Conservation (phyloP, 2,329 filamentous ascomycete genomes). For the Geoglossum cookeanum region DNA sequence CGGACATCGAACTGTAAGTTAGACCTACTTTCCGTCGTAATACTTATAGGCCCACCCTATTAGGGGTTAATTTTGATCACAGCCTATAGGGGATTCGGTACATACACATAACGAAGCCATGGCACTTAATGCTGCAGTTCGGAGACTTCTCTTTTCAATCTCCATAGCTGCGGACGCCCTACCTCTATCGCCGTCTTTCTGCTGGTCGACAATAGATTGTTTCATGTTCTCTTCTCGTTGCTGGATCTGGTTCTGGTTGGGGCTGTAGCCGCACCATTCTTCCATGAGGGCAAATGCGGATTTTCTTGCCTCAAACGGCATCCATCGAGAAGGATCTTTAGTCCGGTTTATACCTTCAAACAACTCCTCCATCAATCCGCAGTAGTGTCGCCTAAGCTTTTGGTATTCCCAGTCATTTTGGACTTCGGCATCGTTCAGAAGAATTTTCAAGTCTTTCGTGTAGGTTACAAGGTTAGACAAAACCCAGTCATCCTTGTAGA, state of each 20-base stretch:
- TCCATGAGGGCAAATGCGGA: slow-evolving; percentile 95
- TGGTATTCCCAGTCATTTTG: slow-evolving; percentile 93
- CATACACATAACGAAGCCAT: slow-evolving; percentile 87
- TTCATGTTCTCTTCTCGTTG: slow-evolving; percentile 75
- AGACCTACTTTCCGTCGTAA: slow-evolving; percentile 75
- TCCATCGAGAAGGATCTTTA: slow-evolving; percentile 74
- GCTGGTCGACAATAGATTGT: slow-evolving; percentile 64
- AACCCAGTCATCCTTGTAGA: slow-evolving; percentile 79
- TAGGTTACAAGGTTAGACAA: slow-evolving; percentile 76
- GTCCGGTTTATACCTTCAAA: slow-evolving; percentile 82
- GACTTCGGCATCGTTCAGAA: slow-evolving; percentile 84
- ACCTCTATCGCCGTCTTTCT: slow-evolving; percentile 51
- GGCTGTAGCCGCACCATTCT: slow-evolving; percentile 96
- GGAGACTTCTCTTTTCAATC: slow-evolving; percentile 85
- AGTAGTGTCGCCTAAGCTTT: slow-evolving; percentile 79
- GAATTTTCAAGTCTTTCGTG: slow-evolving; percentile 79
- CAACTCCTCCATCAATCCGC: slow-evolving; percentile 77
- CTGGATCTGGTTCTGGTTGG: slow-evolving; percentile 67
- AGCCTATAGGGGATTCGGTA: slow-evolving; percentile 8
- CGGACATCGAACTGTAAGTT: slow-evolving; percentile 79
- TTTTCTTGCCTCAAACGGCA: slow-evolving; percentile 91
- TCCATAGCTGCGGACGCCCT: slow-evolving; percentile 80
- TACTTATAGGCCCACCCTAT: slow-evolving; percentile 50
- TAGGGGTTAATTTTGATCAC: slow-evolving; percentile 3
- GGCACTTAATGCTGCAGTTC: slow-evolving; percentile 76